Evolutionary conservation across 257 asterid genomes (phyloP).

Genomic region (Nicotiana noctiflora): DNA sequence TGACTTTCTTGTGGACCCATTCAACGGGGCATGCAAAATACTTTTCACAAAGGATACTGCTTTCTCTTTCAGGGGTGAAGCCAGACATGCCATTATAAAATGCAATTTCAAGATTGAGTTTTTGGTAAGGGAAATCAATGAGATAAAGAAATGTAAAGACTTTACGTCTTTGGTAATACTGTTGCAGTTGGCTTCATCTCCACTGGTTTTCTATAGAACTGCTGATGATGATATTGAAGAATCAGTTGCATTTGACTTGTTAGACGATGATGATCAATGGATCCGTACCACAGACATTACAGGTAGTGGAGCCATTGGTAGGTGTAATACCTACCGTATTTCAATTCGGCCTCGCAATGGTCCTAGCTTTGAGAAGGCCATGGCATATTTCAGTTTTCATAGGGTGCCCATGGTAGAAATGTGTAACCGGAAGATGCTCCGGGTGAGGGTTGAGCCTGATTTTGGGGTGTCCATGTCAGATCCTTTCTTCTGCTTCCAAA

Average conservation of each 20-base stretch:
- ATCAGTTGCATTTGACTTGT: conserved; percentile 58
- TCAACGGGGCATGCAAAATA: conserved; percentile 57
- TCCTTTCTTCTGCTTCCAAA: conserved; percentile 60
- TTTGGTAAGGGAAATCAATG: conserved; percentile 53
- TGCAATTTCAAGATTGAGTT: conserved; percentile 75
- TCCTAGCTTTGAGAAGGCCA: conserved; percentile 30
- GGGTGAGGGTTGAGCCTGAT: conserved; percentile 47
- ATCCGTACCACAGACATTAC: conserved; percentile 81
- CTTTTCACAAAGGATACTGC: conserved; percentile 61
- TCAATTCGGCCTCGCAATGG: conserved; percentile 52
- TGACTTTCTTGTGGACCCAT: conserved; percentile 79
- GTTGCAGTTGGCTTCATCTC: conserved; percentile 73
- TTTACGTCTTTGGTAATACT: conserved; percentile 31
- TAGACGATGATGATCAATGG: conserved; percentile 99
- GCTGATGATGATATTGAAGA: conserved; percentile 86
- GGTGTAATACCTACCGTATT: conserved; percentile 66
- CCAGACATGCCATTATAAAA: conserved; percentile 36
- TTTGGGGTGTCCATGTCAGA: conserved; percentile 45
- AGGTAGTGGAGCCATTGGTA: conserved; percentile 72
- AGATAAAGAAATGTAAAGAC: conserved; percentile 36
- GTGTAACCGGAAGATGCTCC: conserved; percentile 9
- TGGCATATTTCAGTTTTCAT: conserved; percentile 36
- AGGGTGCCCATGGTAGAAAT: conserved; percentile 33
- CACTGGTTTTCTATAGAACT: conserved; percentile 61
- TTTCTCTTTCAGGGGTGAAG: conserved; percentile 42